Conservation (phyloP, 2,329 filamentous ascomycete genomes). For the Boeremia lycopersici region DNA sequence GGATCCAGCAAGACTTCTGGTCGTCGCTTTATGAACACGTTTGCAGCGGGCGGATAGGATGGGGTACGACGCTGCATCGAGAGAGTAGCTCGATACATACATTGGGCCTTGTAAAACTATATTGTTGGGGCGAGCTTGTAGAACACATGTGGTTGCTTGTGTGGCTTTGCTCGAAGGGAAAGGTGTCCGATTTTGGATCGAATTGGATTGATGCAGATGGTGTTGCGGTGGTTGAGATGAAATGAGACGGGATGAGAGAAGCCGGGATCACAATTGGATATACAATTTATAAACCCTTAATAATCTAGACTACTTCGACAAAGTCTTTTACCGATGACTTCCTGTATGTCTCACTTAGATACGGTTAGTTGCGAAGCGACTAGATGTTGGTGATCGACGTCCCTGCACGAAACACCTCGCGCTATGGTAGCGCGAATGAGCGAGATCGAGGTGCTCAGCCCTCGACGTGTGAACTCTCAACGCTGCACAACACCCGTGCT, state of each 20-base stretch:
- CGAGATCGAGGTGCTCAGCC: constrained; percentile 19
- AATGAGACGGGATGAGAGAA: constrained; percentile 34
- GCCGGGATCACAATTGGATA: neutral
- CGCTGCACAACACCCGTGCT: constrained; percentile 6
- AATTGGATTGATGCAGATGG: constrained; percentile 72
- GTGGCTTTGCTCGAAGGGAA: constrained; percentile 72
- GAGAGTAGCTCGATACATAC: constrained; percentile 21
- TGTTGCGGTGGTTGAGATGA: constrained; percentile 60
- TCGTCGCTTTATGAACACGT: constrained; percentile 66
- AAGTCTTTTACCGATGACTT: too few relatives aligned
- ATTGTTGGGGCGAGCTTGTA: constrained; percentile 77
- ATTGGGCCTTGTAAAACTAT: constrained; percentile 64
- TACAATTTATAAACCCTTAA: neutral
- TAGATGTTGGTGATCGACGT: constrained; percentile 6
- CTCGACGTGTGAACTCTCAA: constrained; percentile 5
- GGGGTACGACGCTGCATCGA: constrained; percentile 66
- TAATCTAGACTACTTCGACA: too few relatives aligned
- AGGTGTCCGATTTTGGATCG: constrained; percentile 62
- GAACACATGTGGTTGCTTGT: constrained; percentile 76
- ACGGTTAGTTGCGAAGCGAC: neutral
- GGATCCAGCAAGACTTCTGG: constrained; percentile 64
- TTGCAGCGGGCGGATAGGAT: constrained; percentile 64
- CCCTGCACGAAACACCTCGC: constrained; percentile 20
- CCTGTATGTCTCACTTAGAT: too few relatives aligned
- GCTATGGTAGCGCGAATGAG: constrained; percentile 9